Evolutionary conservation across 331 rosid genomes (phyloP).

Genomic region (Malus hybrid): DNA sequence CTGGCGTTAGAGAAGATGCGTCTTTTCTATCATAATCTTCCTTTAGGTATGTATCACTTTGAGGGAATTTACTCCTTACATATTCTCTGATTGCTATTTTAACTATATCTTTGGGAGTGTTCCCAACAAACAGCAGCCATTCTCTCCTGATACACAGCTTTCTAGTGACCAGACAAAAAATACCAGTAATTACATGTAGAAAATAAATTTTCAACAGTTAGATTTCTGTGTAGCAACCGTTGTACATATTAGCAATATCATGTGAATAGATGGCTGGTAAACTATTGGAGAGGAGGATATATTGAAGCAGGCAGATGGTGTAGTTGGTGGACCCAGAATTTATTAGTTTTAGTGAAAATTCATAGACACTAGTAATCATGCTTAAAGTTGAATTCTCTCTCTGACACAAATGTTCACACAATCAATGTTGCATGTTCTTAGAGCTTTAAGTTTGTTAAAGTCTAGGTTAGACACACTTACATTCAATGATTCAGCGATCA

Average conservation of each 20-base stretch:
- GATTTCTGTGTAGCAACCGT: background rate
- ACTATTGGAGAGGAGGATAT: background rate
- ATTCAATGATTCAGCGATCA: background rate
- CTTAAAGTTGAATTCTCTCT: background rate
- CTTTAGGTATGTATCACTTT: conserved; percentile 49
- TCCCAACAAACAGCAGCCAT: background rate
- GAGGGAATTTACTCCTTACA: background rate
- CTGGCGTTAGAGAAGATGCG: conserved; percentile 96
- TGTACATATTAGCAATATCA: background rate
- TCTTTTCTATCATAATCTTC: conserved; percentile 86
- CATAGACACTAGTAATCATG: background rate
- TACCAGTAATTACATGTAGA: background rate
- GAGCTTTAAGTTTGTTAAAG: background rate
- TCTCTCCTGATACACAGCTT: background rate
- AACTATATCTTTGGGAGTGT: background rate
- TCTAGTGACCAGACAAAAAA: background rate
- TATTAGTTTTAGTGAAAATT: background rate
- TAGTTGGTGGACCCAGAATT: background rate
- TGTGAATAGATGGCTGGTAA: background rate
- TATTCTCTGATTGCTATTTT: background rate
- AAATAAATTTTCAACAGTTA: background rate
- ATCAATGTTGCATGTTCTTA: background rate
- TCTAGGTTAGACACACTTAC: background rate
- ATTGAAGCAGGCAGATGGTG: background rate
- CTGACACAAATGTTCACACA: background rate